Evolutionary conservation across 805 yeast genomes (phyloP).

Genomic region (Saccharomyces jurei): DNA sequence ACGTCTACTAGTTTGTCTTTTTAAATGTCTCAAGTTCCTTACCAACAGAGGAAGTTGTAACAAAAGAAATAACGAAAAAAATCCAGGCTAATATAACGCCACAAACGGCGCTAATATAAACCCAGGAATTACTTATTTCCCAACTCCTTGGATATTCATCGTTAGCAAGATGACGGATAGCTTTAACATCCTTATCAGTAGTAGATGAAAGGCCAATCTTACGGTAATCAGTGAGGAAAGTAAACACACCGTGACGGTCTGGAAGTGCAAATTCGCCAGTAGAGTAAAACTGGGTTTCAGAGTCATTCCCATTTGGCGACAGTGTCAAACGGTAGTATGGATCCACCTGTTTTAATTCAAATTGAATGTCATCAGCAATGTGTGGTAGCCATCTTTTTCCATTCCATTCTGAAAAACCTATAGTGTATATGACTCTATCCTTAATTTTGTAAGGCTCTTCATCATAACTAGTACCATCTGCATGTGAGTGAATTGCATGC

Average conservation of each 20-base stretch:
- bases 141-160: constrained; percentile 91
- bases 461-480: constrained; percentile 36
- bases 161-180: constrained; percentile 90
- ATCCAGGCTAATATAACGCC: constrained; percentile 73
- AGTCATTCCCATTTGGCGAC: constrained; percentile 35
- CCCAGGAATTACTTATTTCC: constrained; percentile 91
- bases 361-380: constrained; percentile 56
- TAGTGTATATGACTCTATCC: constrained; percentile 54
- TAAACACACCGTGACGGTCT: constrained; percentile 95
- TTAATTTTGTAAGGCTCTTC: constrained; percentile 57
- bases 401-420: constrained; percentile 42
- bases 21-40: neutral
- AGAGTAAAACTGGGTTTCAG: constrained; percentile 41
- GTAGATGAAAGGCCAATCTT: constrained; percentile 69
- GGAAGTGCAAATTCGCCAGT: constrained; percentile 63
- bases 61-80: constrained; percentile 59
- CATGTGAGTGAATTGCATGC: constrained; percentile 47
- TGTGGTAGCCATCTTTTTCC: constrained; percentile 66
- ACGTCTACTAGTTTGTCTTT: neutral
- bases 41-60: constrained; percentile 17
- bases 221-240: constrained; percentile 69
- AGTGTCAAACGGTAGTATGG: constrained; percentile 84
- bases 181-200: constrained; percentile 56
- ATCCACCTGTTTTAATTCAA: constrained; percentile 83
- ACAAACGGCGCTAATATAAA: constrained; percentile 64